These are phyloP conservation scores for Torrubiella hemipterigena DNA, from an alignment of 2,329 filamentous ascomycete genomes.

Conservation along the genomic window DNA sequence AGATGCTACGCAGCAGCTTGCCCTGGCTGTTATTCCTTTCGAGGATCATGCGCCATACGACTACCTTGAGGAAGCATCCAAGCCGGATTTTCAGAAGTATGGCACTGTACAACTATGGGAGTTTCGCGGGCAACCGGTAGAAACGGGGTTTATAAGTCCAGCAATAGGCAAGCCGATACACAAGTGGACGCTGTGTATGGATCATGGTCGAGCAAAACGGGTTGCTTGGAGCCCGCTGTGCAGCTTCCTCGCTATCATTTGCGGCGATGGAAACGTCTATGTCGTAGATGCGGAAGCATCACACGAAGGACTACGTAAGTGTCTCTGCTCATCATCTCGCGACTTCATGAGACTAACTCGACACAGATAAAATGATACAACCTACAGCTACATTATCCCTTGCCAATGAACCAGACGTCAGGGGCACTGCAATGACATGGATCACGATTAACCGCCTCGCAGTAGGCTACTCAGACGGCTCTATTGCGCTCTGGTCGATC, in stretches of 20 bases:
- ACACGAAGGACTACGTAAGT: constrained; percentile 29
- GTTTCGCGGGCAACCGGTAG: constrained; percentile 21
- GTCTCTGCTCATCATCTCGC: constrained; percentile 11
- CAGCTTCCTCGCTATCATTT: constrained; percentile 36
- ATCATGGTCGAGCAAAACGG: constrained; percentile 36
- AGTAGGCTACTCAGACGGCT: constrained; percentile 44
- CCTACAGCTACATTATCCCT: constrained; percentile 33
- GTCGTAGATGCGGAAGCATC: constrained; percentile 29
- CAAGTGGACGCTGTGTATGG: constrained; percentile 31
- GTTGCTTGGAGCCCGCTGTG: constrained; percentile 42
- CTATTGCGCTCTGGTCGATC: constrained; percentile 44
- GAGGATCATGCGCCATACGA: constrained; percentile 33
- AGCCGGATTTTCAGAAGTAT: constrained; percentile 24
- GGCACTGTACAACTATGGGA: constrained; percentile 43
- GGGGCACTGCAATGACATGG: constrained; percentile 43
- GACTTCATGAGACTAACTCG: not conserved
- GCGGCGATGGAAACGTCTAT: constrained; percentile 36
- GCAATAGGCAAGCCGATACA: constrained; percentile 24
- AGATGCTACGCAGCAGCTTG: constrained; percentile 33
- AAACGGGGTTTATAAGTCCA: constrained; percentile 19
- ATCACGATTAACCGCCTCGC: constrained; percentile 41
- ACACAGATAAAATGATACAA: constrained; percentile 29
- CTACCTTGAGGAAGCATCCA: constrained; percentile 23
- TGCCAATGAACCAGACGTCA: constrained; percentile 31
- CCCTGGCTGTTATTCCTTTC: constrained; percentile 37